phyloP scores from a whole-genome alignment of 352 stramenopile species.

The Labyrinthula sp. region DNA sequence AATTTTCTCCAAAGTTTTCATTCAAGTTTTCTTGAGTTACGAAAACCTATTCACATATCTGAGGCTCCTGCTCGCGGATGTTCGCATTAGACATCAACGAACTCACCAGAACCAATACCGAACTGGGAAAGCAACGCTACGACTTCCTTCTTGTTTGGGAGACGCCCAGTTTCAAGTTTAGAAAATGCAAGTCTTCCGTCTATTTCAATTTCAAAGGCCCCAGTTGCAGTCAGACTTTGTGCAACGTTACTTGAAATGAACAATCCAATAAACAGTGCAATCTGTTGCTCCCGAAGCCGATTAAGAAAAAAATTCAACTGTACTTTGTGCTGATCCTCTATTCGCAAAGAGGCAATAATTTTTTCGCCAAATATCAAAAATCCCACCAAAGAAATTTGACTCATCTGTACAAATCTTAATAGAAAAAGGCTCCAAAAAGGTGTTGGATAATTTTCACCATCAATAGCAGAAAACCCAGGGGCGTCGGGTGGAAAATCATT shows the following conservation, averaged over 20 bases:
- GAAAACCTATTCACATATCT: too few relatives aligned
- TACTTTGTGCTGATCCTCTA: too few relatives aligned
- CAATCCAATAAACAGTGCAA: conserved; percentile 12
- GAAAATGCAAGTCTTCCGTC: conserved; percentile 17
- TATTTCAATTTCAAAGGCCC: conserved; percentile 17
- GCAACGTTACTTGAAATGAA: conserved; percentile 22
- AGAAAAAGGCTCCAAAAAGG: conserved; percentile 2
- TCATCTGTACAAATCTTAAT: neutral
- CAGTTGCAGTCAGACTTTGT: conserved; percentile 15
- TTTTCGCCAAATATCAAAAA: conserved; percentile 5
- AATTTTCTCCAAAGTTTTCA: too few relatives aligned
- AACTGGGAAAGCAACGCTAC: conserved; percentile 8
- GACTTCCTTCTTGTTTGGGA: conserved; percentile 13
- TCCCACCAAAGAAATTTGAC: conserved; percentile 5
- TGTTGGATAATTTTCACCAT: conserved; percentile 18
- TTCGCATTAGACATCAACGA: too few relatives aligned
- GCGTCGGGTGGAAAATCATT: too few relatives aligned
- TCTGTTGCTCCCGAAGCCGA: conserved; percentile 10
- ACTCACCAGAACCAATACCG: too few relatives aligned
- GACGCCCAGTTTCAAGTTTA: conserved; percentile 14
- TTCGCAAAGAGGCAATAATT: conserved; percentile 5
- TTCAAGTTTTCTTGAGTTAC: too few relatives aligned
- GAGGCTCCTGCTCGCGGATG: too few relatives aligned
- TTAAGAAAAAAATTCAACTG: neutral
- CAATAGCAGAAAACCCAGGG: conserved; percentile 6